Evolutionary conservation across 1,284 basidiomycete genomes (phyloP).

Genomic region (Dichomitus squalens): DNA sequence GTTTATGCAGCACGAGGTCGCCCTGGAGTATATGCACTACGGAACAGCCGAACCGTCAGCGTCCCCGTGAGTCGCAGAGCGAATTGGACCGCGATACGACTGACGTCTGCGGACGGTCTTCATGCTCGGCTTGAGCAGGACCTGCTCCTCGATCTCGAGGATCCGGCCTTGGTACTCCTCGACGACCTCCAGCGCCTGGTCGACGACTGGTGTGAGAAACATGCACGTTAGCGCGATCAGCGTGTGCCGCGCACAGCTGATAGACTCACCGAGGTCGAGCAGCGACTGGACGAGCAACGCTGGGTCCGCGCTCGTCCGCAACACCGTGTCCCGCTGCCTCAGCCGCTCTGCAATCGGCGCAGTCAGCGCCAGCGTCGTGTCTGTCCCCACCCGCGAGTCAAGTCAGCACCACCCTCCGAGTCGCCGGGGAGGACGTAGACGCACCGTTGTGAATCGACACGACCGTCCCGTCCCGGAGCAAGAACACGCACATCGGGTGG

Average conservation of each 20-base stretch:
- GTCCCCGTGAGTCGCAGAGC: neutral
- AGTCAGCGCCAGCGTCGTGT: too few relatives aligned
- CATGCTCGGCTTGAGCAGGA: conserved; percentile 62
- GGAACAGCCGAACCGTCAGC: neutral
- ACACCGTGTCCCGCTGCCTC: conserved; percentile 55
- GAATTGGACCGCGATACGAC: too few relatives aligned
- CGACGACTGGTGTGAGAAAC: conserved; percentile 54
- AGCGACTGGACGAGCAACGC: conserved; percentile 63
- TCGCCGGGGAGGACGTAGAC: too few relatives aligned
- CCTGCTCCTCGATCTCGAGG: conserved; percentile 57
- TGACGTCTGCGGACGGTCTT: conserved; percentile 57
- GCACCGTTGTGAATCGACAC: conserved; percentile 35
- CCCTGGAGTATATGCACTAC: conserved; percentile 76
- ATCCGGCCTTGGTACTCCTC: conserved; percentile 67
- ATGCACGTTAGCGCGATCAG: too few relatives aligned
- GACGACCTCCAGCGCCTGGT: conserved; percentile 65
- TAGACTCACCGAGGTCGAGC: conserved; percentile 57
- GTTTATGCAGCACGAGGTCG: conserved; percentile 70
- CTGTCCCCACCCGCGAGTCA: too few relatives aligned
- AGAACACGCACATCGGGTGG: conserved; percentile 64
- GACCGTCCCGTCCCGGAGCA: conserved; percentile 58
- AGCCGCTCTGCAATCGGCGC: conserved; percentile 58
- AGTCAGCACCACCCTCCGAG: conserved; percentile 22
- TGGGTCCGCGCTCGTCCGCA: conserved; percentile 61
- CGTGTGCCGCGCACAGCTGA: too few relatives aligned